These are phyloP conservation scores for Euphorbia tirucalli DNA, from an alignment of 345 rosid species.

Conservation along the genomic window DNA sequence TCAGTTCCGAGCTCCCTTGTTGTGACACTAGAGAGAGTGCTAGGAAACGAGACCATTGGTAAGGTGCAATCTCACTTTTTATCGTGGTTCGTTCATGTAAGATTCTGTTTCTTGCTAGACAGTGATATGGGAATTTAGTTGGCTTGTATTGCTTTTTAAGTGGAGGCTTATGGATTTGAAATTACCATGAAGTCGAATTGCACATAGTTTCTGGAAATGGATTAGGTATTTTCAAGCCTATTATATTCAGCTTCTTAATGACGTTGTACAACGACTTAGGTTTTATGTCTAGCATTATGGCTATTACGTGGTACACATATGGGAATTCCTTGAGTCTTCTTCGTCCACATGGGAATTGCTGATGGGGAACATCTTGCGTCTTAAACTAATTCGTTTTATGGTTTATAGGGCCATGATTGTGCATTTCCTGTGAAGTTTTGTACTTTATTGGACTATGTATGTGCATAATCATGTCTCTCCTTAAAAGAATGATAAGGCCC, in stretches of 20 bases:
- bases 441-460: not conserved
- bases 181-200: not conserved
- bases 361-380: too few species aligned
- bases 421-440: not conserved
- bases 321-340: too few species aligned
- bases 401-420: not conserved
- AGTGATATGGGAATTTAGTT: not conserved
- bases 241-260: not conserved
- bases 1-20: constrained; percentile 84
- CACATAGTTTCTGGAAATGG: not conserved
- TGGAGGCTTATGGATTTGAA: not conserved
- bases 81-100: not conserved
- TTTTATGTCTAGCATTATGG: not conserved
- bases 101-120: not conserved
- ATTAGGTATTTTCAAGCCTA: not conserved
- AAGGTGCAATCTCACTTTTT: constrained; percentile 32
- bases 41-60: constrained; percentile 96
- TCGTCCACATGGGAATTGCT: too few species aligned
- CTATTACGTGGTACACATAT: not conserved
- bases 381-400: too few species aligned
- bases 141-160: not conserved
- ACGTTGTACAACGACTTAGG: not conserved
- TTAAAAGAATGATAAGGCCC: not conserved
- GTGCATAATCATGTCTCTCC: not conserved
- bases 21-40: constrained; percentile 90